These are phyloP conservation scores for Styphnolobium japonicum DNA, from an alignment of 306 rosid species.

Conservation along the genomic window DNA sequence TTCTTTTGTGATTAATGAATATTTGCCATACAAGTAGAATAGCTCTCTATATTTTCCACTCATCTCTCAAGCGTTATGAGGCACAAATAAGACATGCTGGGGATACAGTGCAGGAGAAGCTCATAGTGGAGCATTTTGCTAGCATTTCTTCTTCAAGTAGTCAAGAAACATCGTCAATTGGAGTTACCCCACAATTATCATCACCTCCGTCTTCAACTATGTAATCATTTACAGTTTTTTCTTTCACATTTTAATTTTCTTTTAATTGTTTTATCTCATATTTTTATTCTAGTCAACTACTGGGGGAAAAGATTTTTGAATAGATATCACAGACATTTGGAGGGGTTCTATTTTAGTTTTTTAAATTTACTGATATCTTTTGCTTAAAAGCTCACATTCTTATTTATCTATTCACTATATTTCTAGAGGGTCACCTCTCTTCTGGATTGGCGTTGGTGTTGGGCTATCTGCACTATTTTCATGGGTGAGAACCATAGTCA, in stretches of 20 bases:
- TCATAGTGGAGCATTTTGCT: slow-evolving; percentile 50
- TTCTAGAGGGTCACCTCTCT: slow-evolving; percentile 88
- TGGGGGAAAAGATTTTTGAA: neutral
- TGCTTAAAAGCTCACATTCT: neutral
- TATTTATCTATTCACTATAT: slow-evolving; percentile 22
- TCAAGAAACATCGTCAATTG: slow-evolving; percentile 69
- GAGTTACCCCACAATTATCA: slow-evolving; percentile 65
- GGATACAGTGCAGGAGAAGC: slow-evolving; percentile 50
- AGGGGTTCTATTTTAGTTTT: neutral
- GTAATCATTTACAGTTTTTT: slow-evolving; percentile 43
- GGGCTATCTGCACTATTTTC: slow-evolving; percentile 89
- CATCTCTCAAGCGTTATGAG: neutral
- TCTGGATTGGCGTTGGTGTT: slow-evolving; percentile 97
- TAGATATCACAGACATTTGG: neutral
- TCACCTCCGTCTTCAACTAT: slow-evolving; percentile 70
- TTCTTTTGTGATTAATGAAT: neutral
- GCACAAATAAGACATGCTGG: slow-evolving; percentile 14
- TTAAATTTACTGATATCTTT: neutral
- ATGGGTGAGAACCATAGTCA: slow-evolving; percentile 59
- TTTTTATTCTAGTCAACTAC: neutral
- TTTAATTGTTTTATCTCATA: neutral
- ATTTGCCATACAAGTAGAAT: neutral
- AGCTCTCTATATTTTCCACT: neutral
- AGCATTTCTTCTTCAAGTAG: slow-evolving; percentile 69
- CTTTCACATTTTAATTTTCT: neutral